phyloP scores from a whole-genome alignment of 1,139 yeast genomes.

The Cylindricascospora bacillispora region DNA sequence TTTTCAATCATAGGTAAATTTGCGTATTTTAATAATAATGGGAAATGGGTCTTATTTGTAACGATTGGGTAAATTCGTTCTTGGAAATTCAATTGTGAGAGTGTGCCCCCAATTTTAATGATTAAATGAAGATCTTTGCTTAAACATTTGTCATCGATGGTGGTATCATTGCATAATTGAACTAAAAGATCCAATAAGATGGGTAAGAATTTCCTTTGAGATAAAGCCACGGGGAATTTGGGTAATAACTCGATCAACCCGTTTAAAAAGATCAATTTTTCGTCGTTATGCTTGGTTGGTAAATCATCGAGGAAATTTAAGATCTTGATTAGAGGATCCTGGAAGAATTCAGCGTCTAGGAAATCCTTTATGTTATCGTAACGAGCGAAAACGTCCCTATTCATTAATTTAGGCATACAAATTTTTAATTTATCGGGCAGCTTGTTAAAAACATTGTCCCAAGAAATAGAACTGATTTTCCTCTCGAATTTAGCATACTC shows the following conservation, averaged over 20 bases:
- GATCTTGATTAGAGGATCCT: conserved; percentile 73
- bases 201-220: conserved; percentile 66
- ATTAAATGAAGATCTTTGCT: conserved; percentile 45
- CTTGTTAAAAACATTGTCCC: conserved; percentile 37
- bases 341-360: conserved; percentile 27
- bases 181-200: conserved; percentile 38
- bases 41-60: conserved; percentile 19
- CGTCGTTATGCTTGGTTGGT: conserved; percentile 58
- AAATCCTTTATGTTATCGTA: conserved; percentile 24
- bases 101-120: conserved; percentile 47
- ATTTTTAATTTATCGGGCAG: conserved; percentile 31
- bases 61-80: conserved; percentile 50
- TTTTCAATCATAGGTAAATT: conserved; percentile 45
- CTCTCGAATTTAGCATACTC: conserved; percentile 34
- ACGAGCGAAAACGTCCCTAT: conserved; percentile 24
- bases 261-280: conserved; percentile 54
- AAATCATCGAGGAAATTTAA: conserved; percentile 77
- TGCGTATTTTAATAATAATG: conserved; percentile 35
- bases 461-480: conserved; percentile 33
- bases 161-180: conserved; percentile 20
- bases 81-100: conserved; percentile 67
- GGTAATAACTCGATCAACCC: conserved; percentile 49
- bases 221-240: conserved; percentile 58
- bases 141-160: conserved; percentile 35
- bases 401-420: conserved; percentile 31